Evolutionary conservation across 139 green algal species (phyloP).

Genomic region (Picochlorum sp.): DNA sequence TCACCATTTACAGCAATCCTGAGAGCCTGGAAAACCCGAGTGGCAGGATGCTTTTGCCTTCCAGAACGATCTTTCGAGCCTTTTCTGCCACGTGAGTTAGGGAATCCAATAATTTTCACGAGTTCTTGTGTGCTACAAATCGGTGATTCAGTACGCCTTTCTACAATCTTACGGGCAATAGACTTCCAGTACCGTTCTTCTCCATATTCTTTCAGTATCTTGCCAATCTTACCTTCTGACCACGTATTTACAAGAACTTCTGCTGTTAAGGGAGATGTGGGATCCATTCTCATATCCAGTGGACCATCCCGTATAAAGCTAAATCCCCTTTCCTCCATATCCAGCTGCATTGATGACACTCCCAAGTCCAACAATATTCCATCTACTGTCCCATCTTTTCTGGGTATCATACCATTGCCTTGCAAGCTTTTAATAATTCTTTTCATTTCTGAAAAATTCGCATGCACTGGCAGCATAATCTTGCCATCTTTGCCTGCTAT

Average conservation of each 20-base stretch:
- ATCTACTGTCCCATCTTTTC: constrained; percentile 23
- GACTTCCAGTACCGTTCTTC: constrained; percentile 78
- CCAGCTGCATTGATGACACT: constrained; percentile 95
- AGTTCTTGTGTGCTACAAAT: constrained; percentile 72
- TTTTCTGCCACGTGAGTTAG: constrained; percentile 12
- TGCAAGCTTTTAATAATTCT: constrained; percentile 1
- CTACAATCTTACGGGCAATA: constrained; percentile 52
- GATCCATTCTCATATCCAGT: constrained; percentile 92
- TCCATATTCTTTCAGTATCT: constrained; percentile 81
- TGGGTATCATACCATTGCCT: background rate
- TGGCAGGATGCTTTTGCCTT: constrained; percentile 80
- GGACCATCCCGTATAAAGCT: constrained; percentile 59
- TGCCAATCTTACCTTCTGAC: constrained; percentile 67
- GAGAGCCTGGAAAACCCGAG: constrained; percentile 72
- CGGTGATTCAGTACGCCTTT: constrained; percentile 24
- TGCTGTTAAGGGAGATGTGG: constrained; percentile 37
- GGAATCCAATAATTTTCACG: constrained; percentile 38
- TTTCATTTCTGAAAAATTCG: constrained; percentile 28
- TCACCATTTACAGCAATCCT: constrained; percentile 96
- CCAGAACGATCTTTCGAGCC: background rate
- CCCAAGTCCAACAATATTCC: constrained; percentile 89
- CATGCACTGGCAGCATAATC: background rate
- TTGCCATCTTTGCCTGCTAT: background rate
- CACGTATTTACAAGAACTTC: constrained; percentile 78
- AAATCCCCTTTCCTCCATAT: constrained; percentile 75